Base-by-base conservation (phyloP, 2,329 filamentous ascomycete species). In the Rhynchosporium secalis region DNA sequence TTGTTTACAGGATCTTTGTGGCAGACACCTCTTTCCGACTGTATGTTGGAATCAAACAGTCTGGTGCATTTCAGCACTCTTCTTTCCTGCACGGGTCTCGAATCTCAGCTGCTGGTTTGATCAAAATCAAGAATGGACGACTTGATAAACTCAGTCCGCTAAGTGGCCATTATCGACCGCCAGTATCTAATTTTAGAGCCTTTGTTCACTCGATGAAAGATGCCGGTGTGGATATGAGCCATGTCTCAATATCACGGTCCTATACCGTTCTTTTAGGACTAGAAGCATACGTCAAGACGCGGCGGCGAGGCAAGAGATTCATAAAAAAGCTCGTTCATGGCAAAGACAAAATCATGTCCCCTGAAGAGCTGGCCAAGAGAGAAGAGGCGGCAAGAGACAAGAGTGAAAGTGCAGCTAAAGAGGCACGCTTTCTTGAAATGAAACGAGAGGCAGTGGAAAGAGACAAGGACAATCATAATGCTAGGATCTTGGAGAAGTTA, bases 21-120 rank as follows among this genome's bases (percentile, higher is more conserved):
- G 89, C 90, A 29, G 92, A 96, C 75, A 94, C 91, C 1, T 88
- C 85, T 1, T 95, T 93, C 74, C 86, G 90, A 0, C 80, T 96
- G 0, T 96, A 96, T 74, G 86, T 96, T 40, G 92, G 92, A 54
- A 95, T 96, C 78, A 96, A 97, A 72, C 86, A 90, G 74, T 89
- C 87, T 3, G 93, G 93, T 10, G 86, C 90, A 4, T 97, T 97
- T 71, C 93, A 96, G 71, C 93, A 96, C 75, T 93, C 89, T 12
- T 95, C 91, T 0, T 96, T 97, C 71, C 80, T 96, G 1, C 90
- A 93, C 65, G 93, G 92, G 29, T 83, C 87, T 9, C 86, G 92
- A 12, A 92, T 96, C 58, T 86, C 87, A 0, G 88, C 92, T 0
- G 93, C 93, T 3, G 93, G 93, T 0, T 79, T 94, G 31, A 92